These are phyloP conservation scores for Penicillium paxilli DNA, from an alignment of 495 filamentous ascomycete species.

Conservation along the genomic window DNA sequence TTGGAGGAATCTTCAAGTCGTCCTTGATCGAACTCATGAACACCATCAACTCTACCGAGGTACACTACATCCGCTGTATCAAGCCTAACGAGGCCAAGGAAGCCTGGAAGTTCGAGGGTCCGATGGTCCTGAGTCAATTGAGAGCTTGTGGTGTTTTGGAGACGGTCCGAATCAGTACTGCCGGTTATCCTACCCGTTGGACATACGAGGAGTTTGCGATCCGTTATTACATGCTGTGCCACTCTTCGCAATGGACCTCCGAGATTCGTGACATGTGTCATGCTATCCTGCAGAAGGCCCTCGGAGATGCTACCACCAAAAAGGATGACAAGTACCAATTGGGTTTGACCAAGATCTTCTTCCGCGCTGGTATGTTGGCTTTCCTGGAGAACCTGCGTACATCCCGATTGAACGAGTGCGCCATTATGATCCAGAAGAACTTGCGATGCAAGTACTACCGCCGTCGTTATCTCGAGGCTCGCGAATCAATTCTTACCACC, in stretches of 20 bases:
- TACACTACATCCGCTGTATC: conserved; percentile 99
- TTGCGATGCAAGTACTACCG: conserved; percentile 92
- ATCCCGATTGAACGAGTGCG: conserved; percentile 85
- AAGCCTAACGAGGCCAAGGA: conserved; percentile 98
- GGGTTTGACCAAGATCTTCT: conserved; percentile 97
- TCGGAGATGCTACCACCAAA: conserved; percentile 75
- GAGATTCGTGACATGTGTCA: conserved; percentile 94
- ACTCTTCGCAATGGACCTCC: conserved; percentile 85
- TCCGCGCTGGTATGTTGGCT: conserved; percentile 97
- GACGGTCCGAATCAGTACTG: conserved; percentile 96
- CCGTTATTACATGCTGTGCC: conserved; percentile 97
- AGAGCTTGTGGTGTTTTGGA: conserved; percentile 98
- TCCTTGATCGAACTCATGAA: conserved; percentile 97
- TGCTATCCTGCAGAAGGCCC: conserved; percentile 84
- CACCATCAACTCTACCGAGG: conserved; percentile 96
- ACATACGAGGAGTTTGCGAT: conserved; percentile 98
- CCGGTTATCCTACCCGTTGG: conserved; percentile 97
- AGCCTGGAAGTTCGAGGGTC: conserved; percentile 97
- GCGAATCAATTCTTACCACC: conserved; percentile 74
- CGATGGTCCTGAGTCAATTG: conserved; percentile 97
- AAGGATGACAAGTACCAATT: conserved; percentile 95
- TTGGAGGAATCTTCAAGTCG: conserved; percentile 98
- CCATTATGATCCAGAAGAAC: conserved; percentile 99
- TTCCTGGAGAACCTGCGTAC: conserved; percentile 95
- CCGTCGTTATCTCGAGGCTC: conserved; percentile 84